Evolutionary conservation across 352 stramenopile species (phyloP).

Genomic region (Pythium folliculosum): DNA sequence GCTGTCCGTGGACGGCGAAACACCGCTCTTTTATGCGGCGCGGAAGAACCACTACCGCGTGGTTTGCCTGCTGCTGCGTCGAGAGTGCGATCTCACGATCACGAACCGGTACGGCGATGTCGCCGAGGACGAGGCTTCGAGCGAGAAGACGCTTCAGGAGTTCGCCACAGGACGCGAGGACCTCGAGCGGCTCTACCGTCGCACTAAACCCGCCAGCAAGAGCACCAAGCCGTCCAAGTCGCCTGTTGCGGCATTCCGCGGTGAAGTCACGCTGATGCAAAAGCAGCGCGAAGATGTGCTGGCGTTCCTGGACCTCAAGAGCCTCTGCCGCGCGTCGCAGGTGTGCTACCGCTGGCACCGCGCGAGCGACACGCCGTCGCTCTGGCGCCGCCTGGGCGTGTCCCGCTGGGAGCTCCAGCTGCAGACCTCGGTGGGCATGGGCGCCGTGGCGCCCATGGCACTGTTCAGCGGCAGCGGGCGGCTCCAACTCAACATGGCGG

Average conservation of each 20-base stretch:
- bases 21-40: constrained; percentile 73
- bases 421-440: constrained; percentile 58
- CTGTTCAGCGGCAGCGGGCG: constrained; percentile 17
- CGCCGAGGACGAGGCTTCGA: constrained; percentile 62
- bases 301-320: constrained; percentile 70
- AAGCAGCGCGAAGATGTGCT: constrained; percentile 55
- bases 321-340: constrained; percentile 56
- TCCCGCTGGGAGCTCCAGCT: constrained; percentile 71
- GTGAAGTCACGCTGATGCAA: constrained; percentile 39
- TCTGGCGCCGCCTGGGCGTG: constrained; percentile 68
- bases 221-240: neutral
- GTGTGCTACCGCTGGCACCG: constrained; percentile 76
- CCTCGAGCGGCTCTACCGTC: constrained; percentile 31
- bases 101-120: constrained; percentile 70
- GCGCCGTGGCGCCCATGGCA: constrained; percentile 41
- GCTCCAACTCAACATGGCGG: constrained; percentile 18
- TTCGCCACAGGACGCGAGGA: constrained; percentile 60
- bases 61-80: constrained; percentile 59
- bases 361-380: constrained; percentile 53
- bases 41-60: constrained; percentile 65
- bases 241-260: neutral
- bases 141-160: constrained; percentile 54
- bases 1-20: constrained; percentile 54
- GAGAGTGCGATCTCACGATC: constrained; percentile 54
- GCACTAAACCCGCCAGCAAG: neutral